Conservation (phyloP, 306 rosid genomes). For the Inga leiocalycina region DNA sequence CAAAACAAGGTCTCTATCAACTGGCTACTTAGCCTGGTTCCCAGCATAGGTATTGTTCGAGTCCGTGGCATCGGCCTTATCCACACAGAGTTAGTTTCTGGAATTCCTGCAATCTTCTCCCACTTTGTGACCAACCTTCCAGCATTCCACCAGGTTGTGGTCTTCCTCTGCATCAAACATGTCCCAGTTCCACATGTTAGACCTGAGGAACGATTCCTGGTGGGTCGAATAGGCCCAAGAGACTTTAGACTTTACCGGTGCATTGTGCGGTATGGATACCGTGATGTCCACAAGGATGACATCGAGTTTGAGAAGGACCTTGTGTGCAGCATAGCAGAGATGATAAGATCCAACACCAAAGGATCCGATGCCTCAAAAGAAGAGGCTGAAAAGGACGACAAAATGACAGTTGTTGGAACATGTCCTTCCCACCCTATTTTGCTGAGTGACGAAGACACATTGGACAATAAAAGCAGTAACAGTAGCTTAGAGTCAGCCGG, state of each 20-base stretch:
- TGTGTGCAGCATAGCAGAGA: constrained; percentile 72
- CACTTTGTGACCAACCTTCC: constrained; percentile 85
- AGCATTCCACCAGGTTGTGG: constrained; percentile 83
- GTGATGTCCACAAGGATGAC: constrained; percentile 71
- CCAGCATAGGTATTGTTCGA: constrained; percentile 75
- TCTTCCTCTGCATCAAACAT: constrained; percentile 77
- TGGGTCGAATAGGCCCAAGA: constrained; percentile 70
- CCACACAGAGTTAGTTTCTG: constrained; percentile 77
- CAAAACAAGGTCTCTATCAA: constrained; percentile 80
- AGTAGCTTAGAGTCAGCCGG: constrained; percentile 23
- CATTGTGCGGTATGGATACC: constrained; percentile 78
- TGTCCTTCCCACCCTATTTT: constrained; percentile 45
- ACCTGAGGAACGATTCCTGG: constrained; percentile 73
- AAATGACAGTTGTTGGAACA: constrained; percentile 70
- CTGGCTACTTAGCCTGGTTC: constrained; percentile 72
- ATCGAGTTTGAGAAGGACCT: constrained; percentile 78
- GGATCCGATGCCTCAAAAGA: constrained; percentile 3
- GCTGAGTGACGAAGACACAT: constrained; percentile 34
- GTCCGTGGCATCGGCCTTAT: constrained; percentile 80
- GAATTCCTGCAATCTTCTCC: constrained; percentile 78
- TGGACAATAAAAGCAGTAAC: background rate
- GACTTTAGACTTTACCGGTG: constrained; percentile 68
- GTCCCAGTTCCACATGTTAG: constrained; percentile 75
- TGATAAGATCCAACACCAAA: constrained; percentile 47
- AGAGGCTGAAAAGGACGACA: constrained; percentile 39